A percentile compares a stretch with the other conserved stretches of the same genome.
Evolutionary conservation across 1,284 basidiomycete genomes (phyloP).

Genomic region (Cutaneotrichosporon sp.): DNA sequence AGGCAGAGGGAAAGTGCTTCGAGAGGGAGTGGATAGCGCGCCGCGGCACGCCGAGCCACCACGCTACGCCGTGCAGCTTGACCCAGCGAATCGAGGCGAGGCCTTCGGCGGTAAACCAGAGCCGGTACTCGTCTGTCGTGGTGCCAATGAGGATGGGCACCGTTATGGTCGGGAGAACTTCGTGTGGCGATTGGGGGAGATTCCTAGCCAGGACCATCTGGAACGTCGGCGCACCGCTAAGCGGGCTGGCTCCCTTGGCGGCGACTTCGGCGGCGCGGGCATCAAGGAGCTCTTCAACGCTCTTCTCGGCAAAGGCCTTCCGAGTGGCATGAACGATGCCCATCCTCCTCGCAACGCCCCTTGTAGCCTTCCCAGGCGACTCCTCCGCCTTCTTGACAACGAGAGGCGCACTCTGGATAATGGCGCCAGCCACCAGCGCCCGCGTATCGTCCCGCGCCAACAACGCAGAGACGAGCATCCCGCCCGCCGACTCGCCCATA

Average conservation of each 20-base stretch:
- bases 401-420: not conserved
- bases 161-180: not conserved
- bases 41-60: not conserved
- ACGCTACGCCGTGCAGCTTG: not conserved
- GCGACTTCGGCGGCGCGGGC: not conserved
- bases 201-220: not conserved
- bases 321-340: too few relatives aligned
- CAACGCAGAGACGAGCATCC: not conserved
- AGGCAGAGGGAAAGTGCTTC: not conserved
- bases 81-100: not conserved
- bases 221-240: not conserved
- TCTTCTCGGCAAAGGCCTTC: not conserved
- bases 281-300: not conserved
- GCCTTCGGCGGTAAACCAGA: not conserved
- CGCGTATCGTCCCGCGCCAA: not conserved
- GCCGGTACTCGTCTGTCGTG: slow-evolving; percentile 3
- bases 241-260: not conserved
- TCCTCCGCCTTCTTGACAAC: not conserved
- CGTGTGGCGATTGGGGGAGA: not conserved
- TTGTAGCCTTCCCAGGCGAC: not conserved
- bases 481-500: slow-evolving; percentile 46
- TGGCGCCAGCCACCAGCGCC: not conserved
- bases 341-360: too few relatives aligned
- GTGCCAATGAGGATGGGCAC: slow-evolving; percentile 2
- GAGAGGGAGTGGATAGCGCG: not conserved